Evolutionary conservation across 2,329 filamentous ascomycete species (phyloP).

Genomic region (Alternaria viburni): DNA sequence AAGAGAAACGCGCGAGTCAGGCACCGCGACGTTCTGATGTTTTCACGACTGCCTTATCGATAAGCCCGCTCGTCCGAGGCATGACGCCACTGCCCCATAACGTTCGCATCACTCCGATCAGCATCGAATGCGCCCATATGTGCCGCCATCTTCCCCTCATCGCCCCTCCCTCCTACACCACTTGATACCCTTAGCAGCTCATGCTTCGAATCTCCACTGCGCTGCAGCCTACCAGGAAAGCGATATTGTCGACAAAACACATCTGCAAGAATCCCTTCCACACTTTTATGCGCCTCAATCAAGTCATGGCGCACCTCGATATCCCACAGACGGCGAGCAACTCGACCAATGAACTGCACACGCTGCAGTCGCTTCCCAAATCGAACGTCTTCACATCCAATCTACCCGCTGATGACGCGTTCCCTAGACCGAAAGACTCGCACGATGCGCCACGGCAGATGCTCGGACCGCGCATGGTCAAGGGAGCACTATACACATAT

Average conservation of each 20-base stretch:
- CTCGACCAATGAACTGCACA: slow-evolving; percentile 30
- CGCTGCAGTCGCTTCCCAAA: slow-evolving; percentile 64
- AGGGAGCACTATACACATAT: slow-evolving; percentile 85
- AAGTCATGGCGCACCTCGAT: slow-evolving; percentile 54
- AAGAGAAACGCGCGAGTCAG: slow-evolving; percentile 22
- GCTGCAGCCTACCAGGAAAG: slow-evolving; percentile 8
- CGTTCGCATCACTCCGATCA: slow-evolving; percentile 23
- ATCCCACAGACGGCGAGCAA: slow-evolving; percentile 31
- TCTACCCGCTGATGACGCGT: slow-evolving; percentile 77
- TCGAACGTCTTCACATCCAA: slow-evolving; percentile 69
- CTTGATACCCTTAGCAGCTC: slow-evolving; percentile 1
- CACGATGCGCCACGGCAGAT: slow-evolving; percentile 79
- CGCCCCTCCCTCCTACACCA: background rate
- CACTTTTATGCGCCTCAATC: slow-evolving; percentile 45
- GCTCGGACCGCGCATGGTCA: slow-evolving; percentile 82
- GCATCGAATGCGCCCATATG: slow-evolving; percentile 1
- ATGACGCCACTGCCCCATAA: slow-evolving; percentile 31
- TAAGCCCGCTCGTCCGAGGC: slow-evolving; percentile 19
- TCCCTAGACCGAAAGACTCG: slow-evolving; percentile 80
- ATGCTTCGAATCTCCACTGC: slow-evolving; percentile 25
- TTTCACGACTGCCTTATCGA: slow-evolving; percentile 21
- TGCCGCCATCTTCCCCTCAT: slow-evolving; percentile 15
- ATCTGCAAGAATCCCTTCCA: slow-evolving; percentile 13
- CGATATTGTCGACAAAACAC: slow-evolving; percentile 1
- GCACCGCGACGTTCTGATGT: slow-evolving; percentile 4